These are phyloP conservation scores for Penicillium sp. DNA, from an alignment of 2,329 filamentous ascomycete species.

Conservation along the genomic window DNA sequence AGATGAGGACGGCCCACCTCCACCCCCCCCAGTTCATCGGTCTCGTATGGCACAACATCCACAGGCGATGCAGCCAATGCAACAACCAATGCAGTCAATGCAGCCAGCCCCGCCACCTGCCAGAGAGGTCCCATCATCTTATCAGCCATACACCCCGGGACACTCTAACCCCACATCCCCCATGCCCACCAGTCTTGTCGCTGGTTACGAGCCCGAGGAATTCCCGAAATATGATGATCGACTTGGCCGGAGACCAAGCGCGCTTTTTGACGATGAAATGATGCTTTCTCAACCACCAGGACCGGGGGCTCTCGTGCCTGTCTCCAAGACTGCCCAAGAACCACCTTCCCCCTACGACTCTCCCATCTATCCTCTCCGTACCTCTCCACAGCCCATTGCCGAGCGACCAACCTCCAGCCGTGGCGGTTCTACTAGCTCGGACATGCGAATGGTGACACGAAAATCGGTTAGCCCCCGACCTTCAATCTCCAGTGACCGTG, in stretches of 20 bases:
- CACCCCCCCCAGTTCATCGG: constrained; percentile 39
- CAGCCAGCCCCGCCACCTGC: constrained; percentile 17
- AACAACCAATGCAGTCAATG: not conserved
- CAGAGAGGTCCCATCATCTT: constrained; percentile 31
- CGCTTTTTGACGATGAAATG: constrained; percentile 29
- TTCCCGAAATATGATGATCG: constrained; percentile 34
- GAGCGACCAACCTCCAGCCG: constrained; percentile 26
- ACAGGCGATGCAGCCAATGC: not conserved
- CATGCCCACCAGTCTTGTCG: constrained; percentile 44
- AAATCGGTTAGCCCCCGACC: constrained; percentile 64
- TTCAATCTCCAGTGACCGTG: constrained; percentile 38
- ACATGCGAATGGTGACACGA: constrained; percentile 39
- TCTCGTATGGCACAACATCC: constrained; percentile 30
- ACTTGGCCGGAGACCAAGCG: constrained; percentile 26
- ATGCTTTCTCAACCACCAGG: constrained; percentile 21
- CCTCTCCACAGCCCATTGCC: constrained; percentile 29
- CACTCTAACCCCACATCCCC: constrained; percentile 29
- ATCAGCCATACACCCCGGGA: constrained; percentile 26
- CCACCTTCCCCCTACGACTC: constrained; percentile 18
- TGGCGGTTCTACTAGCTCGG: constrained; percentile 35
- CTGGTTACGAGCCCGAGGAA: constrained; percentile 41
- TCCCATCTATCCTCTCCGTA: constrained; percentile 30
- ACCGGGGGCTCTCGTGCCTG: constrained; percentile 17
- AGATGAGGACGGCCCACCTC: constrained; percentile 38
- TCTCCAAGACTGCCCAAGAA: constrained; percentile 10